These are phyloP conservation scores for Isoetes engelmannii DNA, from an alignment of 83 land plant genomes.

Conservation along the genomic window DNA sequence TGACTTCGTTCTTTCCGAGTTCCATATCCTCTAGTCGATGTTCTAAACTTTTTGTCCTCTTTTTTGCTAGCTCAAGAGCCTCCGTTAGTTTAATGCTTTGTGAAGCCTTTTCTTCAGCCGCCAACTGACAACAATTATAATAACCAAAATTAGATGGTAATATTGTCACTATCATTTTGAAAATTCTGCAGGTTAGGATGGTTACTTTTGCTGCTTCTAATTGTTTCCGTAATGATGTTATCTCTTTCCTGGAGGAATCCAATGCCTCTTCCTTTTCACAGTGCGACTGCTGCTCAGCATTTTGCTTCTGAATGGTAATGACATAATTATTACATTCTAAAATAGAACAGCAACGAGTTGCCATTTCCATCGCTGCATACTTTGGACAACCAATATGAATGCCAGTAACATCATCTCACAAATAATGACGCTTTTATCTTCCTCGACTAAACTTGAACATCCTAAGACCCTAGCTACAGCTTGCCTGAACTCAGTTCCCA, in stretches of 20 bases:
- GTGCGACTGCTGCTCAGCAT: too few species aligned
- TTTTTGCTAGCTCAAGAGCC: slow-evolving; percentile 14
- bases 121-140: slow-evolving; percentile 18
- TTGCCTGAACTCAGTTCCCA: too few species aligned
- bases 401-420: too few species aligned
- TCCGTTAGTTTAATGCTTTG: slow-evolving; percentile 11
- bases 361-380: too few species aligned
- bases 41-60: slow-evolving; percentile 4
- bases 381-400: too few species aligned
- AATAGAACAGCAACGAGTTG: too few species aligned
- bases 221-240: not conserved
- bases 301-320: too few species aligned
- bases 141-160: too few species aligned
- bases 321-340: too few species aligned
- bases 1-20: slow-evolving; percentile 16
- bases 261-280: not conserved
- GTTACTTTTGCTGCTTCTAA: slow-evolving; percentile 9
- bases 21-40: slow-evolving; percentile 15
- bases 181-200: not conserved
- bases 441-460: too few species aligned
- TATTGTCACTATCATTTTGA: not conserved
- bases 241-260: not conserved
- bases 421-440: too few species aligned
- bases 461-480: too few species aligned
- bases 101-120: slow-evolving; percentile 16